Percentiles rank a stretch among this genome's conserved stretches.
These are phyloP conservation scores for Amanita pallidorosea DNA, from an alignment of 768 basidiomycete genomes.

Conservation along the genomic window DNA sequence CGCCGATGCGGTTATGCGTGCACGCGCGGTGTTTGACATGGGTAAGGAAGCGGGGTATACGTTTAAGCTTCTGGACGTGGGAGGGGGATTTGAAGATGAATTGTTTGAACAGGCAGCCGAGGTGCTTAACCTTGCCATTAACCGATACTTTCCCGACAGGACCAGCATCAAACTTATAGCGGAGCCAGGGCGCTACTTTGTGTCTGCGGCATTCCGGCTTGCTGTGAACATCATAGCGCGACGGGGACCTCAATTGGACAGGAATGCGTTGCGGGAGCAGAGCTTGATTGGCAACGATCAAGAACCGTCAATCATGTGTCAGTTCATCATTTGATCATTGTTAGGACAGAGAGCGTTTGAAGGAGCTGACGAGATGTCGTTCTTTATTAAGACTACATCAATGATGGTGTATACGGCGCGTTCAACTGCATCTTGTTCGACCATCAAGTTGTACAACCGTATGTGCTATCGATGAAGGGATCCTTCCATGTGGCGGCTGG, in stretches of 20 bases:
- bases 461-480: conserved; percentile 59
- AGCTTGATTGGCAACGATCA: conserved; percentile 8
- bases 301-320: conserved; percentile 76
- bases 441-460: conserved; percentile 86
- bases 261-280: not conserved
- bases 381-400: conserved; percentile 78
- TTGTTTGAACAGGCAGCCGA: conserved; percentile 74
- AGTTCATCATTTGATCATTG: conserved; percentile 29
- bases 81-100: conserved; percentile 90
- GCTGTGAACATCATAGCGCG: conserved; percentile 87
- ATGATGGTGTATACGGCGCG: conserved; percentile 96
- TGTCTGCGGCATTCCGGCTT: conserved; percentile 84
- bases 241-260: conserved; percentile 1
- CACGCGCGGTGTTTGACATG: conserved; percentile 81
- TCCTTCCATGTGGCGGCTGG: conserved; percentile 45
- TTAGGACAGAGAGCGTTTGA: conserved; percentile 1
- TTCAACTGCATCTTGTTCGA: conserved; percentile 98
- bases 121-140: conserved; percentile 61
- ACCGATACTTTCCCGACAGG: conserved; percentile 69
- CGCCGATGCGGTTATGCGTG: conserved; percentile 78
- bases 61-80: conserved; percentile 84
- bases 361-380: conserved; percentile 6
- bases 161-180: conserved; percentile 73
- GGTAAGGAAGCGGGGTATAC: conserved; percentile 69
- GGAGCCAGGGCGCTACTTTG: conserved; percentile 93